These are phyloP conservation scores for Sanguinoderma infundibulare DNA, from an alignment of 1,284 basidiomycete species.

Conservation along the genomic window DNA sequence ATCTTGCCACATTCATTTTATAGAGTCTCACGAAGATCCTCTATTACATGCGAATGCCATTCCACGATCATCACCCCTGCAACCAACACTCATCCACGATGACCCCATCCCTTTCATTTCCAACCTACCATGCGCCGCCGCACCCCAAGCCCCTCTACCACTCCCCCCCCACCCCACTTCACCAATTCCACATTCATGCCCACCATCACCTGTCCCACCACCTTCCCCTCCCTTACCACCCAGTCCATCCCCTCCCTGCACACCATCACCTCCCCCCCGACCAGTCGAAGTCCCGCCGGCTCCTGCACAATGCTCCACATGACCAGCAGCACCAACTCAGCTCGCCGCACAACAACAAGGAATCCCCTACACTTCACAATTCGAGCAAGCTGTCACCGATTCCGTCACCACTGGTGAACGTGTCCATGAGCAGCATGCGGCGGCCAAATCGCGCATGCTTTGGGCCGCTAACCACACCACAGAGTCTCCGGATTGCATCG, in stretches of 20 bases:
- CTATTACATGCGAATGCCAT: too few relatives aligned
- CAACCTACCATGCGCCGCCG: not conserved
- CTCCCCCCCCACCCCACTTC: too few relatives aligned
- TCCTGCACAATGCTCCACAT: not conserved
- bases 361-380: not conserved
- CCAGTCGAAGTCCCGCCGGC: not conserved
- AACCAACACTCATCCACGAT: not conserved
- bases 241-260: not conserved
- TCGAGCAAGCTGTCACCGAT: not conserved
- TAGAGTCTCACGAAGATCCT: conserved; percentile 23
- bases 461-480: not conserved
- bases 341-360: not conserved
- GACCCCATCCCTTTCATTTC: not conserved
- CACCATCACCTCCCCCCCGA: too few relatives aligned
- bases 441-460: not conserved
- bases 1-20: conserved; percentile 35
- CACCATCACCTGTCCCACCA: not conserved
- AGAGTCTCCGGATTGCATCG: not conserved
- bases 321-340: not conserved
- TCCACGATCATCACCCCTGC: too few relatives aligned
- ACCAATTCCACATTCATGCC: too few relatives aligned
- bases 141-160: too few relatives aligned
- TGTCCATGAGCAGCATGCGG: not conserved
- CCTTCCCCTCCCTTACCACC: not conserved
- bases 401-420: not conserved